Conservation (phyloP, 768 basidiomycete species). For the Lactarius hengduanensis region DNA sequence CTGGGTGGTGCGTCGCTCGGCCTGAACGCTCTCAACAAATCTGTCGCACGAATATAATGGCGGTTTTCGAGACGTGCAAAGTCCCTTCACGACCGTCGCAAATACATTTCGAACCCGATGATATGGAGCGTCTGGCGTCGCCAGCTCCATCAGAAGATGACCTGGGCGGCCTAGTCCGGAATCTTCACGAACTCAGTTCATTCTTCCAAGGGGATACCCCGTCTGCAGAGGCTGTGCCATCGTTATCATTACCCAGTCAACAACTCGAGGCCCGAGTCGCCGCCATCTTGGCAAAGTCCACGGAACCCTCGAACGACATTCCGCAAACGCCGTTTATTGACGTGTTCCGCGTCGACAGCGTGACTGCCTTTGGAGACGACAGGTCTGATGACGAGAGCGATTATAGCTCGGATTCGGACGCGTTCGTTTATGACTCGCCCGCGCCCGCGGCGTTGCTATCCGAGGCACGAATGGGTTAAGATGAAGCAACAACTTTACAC, state of each 20-base stretch:
- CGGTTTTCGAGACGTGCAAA: constrained; percentile 83
- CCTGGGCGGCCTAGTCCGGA: constrained; percentile 74
- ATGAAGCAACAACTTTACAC: background rate
- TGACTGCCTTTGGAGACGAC: constrained; percentile 29
- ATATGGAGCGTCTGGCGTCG: constrained; percentile 41
- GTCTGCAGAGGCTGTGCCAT: constrained; percentile 11
- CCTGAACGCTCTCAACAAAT: constrained; percentile 55
- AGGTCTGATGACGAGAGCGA: constrained; percentile 36
- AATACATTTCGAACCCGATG: constrained; percentile 68
- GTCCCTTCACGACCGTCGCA: constrained; percentile 66
- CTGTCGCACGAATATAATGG: constrained; percentile 76
- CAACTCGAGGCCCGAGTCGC: constrained; percentile 76
- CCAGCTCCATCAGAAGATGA: constrained; percentile 48
- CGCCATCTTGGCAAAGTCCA: constrained; percentile 81
- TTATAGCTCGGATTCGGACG: constrained; percentile 36
- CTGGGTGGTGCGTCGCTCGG: constrained; percentile 85
- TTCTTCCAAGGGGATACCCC: constrained; percentile 58
- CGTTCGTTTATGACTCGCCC: constrained; percentile 39
- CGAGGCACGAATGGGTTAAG: constrained; percentile 13
- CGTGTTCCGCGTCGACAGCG: constrained; percentile 58
- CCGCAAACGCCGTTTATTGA: constrained; percentile 82
- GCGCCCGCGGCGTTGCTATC: constrained; percentile 27
- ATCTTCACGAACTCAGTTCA: constrained; percentile 70
- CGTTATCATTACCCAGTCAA: constrained; percentile 49
- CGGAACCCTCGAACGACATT: constrained; percentile 49